Evolutionary conservation across 345 rosid species (phyloP), one percentile per base, ranked within the genome.

Genomic region (Limnanthes douglasii): DNA sequence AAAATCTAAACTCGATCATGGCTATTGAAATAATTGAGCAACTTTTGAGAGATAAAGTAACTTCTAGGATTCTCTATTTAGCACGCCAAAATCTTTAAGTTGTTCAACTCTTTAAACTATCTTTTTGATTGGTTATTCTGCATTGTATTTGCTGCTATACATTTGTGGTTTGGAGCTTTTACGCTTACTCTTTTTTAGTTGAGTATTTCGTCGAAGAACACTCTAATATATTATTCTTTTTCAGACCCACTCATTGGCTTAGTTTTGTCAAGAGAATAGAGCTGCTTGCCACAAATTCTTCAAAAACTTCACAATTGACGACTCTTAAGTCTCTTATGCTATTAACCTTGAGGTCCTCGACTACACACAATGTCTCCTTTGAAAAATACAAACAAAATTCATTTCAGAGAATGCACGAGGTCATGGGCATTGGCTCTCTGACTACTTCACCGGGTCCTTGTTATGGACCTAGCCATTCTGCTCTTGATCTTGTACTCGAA

Each of bases 401-500:
- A 34, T 42, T 35, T 40, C 59, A 62, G 36, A 62, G 63, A 38
- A 72, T 68, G 30, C 65, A 67, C 54, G 65, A 71, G 22, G 68
- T 61, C 41, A 60, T 68, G 64, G 69, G 70, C 33, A 68, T 66
- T 45, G 75, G 92, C 33, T 66, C 86, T 37, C 70, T 68, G 3
- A 56, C 68, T 58, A 63, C 70, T 16, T 61, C 53, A 34, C 67
- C 72, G 43, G 61, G 85, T 60, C 66, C 72, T 51, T 69, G 74
- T 53, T 76, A 61, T 51, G 90, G 77, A 27, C 65, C 80, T 47
- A 67, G 69, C 60, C 70, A 43, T 54, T 75, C 94, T 46, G 72
- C 72, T 37, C 67, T 73, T 19, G 84, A 96, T 96, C 94, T 90
- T 53, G 93, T n/a, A n/a, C n/a, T n/a, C n/a, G n/a, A n/a, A n/a